Base-by-base conservation (phyloP, 2,329 filamentous ascomycete genomes). In the Trichoderma koningii region DNA sequence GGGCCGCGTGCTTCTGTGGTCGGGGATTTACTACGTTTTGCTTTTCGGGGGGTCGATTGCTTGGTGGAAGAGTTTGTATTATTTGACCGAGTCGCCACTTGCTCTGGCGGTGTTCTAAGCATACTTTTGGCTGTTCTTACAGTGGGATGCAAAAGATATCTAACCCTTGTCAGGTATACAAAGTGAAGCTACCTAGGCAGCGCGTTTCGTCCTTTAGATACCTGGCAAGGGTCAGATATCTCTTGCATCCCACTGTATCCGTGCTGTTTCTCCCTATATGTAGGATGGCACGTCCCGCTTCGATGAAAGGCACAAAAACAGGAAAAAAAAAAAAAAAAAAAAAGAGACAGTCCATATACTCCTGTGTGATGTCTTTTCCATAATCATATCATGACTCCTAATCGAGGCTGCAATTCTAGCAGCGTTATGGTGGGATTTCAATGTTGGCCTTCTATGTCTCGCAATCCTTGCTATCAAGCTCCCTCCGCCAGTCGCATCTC, bases 11-110 rank as follows among this genome's bases (percentile, higher is more conserved):
- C 68, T 69, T 69, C 71, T 75, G 45, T 96, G 91, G 91, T 94
- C 91, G 0, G 76, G 90, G 3, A 80, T 85, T 1, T 98, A 98
- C 75, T 98, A 98, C 74, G 65, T 84, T 2, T 76, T 97, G 51
- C 82, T 98, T 2, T 79, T 95, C 1, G 81, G 77, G 0, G 95
- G 95, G 1, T 87, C 89, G 1, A 76, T 86, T 51, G 80, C 82
- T 3, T 99, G 95, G 81, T 92, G 87, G 76, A 82, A 76, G 70
- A 81, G 85, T 57, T 73, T 98, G 55, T 94, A 90, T 81, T 78
- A 82, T 1, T 79, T 95, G 76, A 96, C 93, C 0, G 82, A 88
- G 71, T 75, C 76, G 51, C 66, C 71, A 3, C 66, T 73, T 70
- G 72, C 75, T 41, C 55, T 78, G 30, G 70, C 71, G 38, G 28